These are phyloP conservation scores for Entomortierella parvispora DNA, from an alignment of 192 early-diverging fungal species.

Conservation along the genomic window DNA sequence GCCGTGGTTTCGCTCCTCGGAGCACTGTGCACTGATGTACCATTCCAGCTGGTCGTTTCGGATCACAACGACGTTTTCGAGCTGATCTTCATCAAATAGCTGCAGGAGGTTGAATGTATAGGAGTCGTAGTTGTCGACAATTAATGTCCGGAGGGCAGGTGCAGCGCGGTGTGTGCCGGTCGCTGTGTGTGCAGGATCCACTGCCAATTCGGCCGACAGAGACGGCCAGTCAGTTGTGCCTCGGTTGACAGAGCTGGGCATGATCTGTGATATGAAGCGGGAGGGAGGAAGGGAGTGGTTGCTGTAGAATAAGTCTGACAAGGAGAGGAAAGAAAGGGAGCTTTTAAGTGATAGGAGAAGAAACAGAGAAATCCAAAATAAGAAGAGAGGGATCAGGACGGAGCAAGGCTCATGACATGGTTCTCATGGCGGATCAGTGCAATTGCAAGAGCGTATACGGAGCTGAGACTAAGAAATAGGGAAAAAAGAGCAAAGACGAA, in stretches of 20 bases:
- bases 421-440: neutral
- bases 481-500: neutral
- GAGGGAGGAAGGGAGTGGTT: neutral
- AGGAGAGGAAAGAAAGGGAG: neutral
- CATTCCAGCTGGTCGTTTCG: conserved; percentile 93
- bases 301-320: neutral
- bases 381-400: neutral
- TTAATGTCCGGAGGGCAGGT: conserved; percentile 64
- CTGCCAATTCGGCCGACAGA: neutral
- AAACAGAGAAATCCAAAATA: neutral
- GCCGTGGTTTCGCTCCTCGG: neutral
- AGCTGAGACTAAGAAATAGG: neutral
- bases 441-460: conserved; percentile 5
- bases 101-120: conserved; percentile 97
- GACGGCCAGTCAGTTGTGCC: neutral
- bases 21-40: conserved; percentile 46
- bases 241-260: too few relatives aligned
- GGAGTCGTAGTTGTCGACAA: conserved; percentile 98
- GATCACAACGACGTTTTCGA: conserved; percentile 78
- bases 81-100: conserved; percentile 59
- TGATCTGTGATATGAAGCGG: too few relatives aligned
- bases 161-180: too few relatives aligned
- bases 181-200: neutral
- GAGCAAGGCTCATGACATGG: neutral
- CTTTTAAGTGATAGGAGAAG: neutral